phyloP scores from a whole-genome alignment of 257 asterid species.

The Oldenlandia corymbosa region DNA sequence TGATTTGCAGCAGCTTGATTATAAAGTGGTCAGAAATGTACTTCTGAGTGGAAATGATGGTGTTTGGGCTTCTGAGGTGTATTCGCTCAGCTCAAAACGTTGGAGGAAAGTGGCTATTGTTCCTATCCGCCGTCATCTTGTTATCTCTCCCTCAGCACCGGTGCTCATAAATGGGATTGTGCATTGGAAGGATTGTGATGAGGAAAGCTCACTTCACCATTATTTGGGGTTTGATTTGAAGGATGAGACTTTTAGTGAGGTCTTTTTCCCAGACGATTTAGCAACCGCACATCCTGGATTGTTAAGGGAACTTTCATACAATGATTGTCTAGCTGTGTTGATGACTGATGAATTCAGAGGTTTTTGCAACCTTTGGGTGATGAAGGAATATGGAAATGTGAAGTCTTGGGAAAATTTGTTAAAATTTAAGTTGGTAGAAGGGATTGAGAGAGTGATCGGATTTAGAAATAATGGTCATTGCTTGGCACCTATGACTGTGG shows the following conservation, averaged over 20 bases:
- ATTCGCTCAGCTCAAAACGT: slow-evolving; percentile 5
- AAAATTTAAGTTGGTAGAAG: background rate
- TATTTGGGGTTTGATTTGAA: slow-evolving; percentile 16
- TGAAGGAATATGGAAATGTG: no score
- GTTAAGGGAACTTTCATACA: no score
- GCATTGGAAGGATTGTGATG: slow-evolving; percentile 12
- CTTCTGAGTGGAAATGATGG: background rate
- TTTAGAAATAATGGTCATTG: slow-evolving; percentile 10
- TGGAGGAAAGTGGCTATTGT: slow-evolving; percentile 8
- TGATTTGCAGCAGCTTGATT: slow-evolving; percentile 10
- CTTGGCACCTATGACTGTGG: background rate
- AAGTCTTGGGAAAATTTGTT: slow-evolving; percentile 12
- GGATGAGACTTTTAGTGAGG: slow-evolving; percentile 14
- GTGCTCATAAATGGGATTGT: slow-evolving; percentile 7
- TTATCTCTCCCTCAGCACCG: background rate
- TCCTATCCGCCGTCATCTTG: background rate
- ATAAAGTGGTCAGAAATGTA: slow-evolving; percentile 17
- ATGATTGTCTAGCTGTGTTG: no score
- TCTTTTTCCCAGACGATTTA: slow-evolving; percentile 18
- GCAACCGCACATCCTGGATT: no score
- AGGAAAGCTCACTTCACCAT: background rate
- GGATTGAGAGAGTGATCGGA: slow-evolving; percentile 8
- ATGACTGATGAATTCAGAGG: background rate
- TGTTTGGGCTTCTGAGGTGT: slow-evolving; percentile 11
- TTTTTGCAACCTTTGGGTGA: background rate